These are phyloP conservation scores for Phoenix dactylifera DNA, from an alignment of 176 grass and related monocot species.

Conservation along the genomic window DNA sequence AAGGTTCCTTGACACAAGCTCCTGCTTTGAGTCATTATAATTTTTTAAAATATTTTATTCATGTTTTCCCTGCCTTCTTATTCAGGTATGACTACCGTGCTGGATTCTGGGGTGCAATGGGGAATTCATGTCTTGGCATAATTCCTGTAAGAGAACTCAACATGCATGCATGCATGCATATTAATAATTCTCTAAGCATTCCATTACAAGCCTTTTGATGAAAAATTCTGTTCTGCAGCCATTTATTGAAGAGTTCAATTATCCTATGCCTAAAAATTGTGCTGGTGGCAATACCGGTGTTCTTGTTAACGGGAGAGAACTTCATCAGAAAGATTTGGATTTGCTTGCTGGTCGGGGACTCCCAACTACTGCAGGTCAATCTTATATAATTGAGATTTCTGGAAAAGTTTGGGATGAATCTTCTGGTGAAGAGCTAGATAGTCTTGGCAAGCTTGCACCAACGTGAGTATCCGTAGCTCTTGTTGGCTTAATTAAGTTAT, in stretches of 20 bases:
- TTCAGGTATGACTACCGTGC: conserved; percentile 81
- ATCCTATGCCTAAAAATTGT: conserved; percentile 57
- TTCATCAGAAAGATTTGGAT: conserved; percentile 70
- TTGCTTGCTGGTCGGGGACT: conserved; percentile 76
- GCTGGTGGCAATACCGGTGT: conserved; percentile 65
- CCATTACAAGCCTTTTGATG: conserved; percentile 7
- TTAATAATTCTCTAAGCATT: no score
- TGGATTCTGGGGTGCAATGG: conserved; percentile 99
- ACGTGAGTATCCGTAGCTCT: conserved; percentile 50
- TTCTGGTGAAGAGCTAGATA: conserved; percentile 48
- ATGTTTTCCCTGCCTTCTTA: conserved; percentile 3
- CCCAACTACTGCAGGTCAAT: conserved; percentile 38
- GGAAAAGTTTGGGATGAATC: conserved; percentile 71
- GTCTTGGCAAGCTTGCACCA: conserved; percentile 92
- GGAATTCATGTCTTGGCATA: conserved; percentile 79
- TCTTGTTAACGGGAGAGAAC: conserved; percentile 91
- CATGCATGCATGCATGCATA: neutral
- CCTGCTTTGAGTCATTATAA: no score
- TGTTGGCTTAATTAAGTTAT: neutral
- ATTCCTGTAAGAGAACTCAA: conserved; percentile 61
- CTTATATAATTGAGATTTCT: conserved; percentile 68
- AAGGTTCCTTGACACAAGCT: no score
- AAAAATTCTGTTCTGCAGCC: conserved; percentile 30
- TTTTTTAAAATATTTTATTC: no score
- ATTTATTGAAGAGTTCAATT: conserved; percentile 88